Conservation (phyloP, 345 rosid species). For the Bruguiera parviflora region DNA sequence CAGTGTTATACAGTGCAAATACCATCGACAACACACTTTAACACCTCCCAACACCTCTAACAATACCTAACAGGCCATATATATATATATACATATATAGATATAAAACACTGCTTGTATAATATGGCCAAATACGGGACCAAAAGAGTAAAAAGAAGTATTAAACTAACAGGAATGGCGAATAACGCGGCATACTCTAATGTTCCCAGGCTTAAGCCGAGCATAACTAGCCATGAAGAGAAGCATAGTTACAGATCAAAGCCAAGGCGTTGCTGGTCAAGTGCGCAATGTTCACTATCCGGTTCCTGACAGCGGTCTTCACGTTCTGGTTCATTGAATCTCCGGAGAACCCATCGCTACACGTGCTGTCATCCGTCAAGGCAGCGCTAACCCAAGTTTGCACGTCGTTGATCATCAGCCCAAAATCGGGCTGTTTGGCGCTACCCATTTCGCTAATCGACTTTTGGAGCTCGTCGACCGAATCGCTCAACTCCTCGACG, state of each 20-base stretch:
- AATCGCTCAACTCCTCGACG: constrained; percentile 52
- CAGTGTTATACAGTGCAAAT: too few relatives aligned
- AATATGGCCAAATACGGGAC: too few relatives aligned
- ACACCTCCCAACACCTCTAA: too few relatives aligned
- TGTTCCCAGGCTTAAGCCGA: too few relatives aligned
- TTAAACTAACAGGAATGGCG: too few relatives aligned
- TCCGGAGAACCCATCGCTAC: constrained; percentile 64
- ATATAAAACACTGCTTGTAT: too few relatives aligned
- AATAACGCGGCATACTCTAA: too few relatives aligned
- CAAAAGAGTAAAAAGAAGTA: too few relatives aligned
- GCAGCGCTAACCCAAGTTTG: constrained; percentile 86
- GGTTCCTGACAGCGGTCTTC: neutral
- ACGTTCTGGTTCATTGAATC: constrained; percentile 19
- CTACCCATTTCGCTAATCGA: constrained; percentile 57
- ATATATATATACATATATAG: too few relatives aligned
- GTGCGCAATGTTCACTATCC: constrained; percentile 17
- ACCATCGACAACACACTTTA: too few relatives aligned
- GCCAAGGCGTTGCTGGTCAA: constrained; percentile 38
- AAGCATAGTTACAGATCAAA: constrained; percentile 27
- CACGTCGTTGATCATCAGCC: constrained; percentile 42
- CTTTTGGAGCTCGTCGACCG: constrained; percentile 50
- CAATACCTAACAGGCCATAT: too few relatives aligned
- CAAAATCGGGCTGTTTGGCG: constrained; percentile 29
- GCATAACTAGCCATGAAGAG: constrained; percentile 7
- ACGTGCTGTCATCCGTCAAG: constrained; percentile 63